Base-by-base conservation (phyloP, 1,284 basidiomycete genomes). In the Rhodotorula sp. region DNA sequence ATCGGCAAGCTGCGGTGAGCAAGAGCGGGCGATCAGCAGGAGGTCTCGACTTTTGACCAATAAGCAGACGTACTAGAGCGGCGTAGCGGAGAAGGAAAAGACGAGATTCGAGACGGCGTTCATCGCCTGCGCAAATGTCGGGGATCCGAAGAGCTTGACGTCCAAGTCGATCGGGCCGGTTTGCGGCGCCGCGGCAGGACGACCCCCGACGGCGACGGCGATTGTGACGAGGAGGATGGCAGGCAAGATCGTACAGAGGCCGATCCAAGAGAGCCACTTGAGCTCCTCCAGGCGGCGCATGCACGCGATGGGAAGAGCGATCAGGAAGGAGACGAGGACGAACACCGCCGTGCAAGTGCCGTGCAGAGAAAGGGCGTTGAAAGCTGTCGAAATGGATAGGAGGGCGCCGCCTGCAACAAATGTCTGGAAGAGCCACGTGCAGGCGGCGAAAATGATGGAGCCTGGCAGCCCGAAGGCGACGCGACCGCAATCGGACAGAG, bases 191-290 rank as follows among this genome's bases (percentile, higher is more conserved):
- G 81, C 77, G 48, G 86, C 83, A 42, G 80, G 82, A 16, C 85
- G 83, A 4, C 81, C 79, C 71, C 84, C 84, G 14, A 78, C 73
- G 13, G 85, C 85, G 52, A 86, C 85, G 16, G 85, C 87, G 59
- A 85, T 80, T 53, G 60, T 59, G 19, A 65, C 64, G 41, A 50
- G 49, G 41, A 65, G 27, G 56, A 65, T 65, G 16, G 54, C 54
- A n/a, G 49, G 56, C n/a, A 65, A 21, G 48, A 65, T 65, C 23
- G 56, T 52, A 45, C 19, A 59, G 23, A 80, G 67, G 17, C 79
- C 80, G 62, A 79, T 66, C 81, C 81, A 82, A 0, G 44, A 44
- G 25, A 83, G 66, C 74, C 78, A 80, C 21, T 79, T 76, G 54
- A 83, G 79, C 52, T 77, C 75, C 62, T 79, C 78, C 48, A 82